Percentiles rank a stretch among this genome's conserved stretches.
phyloP scores from a whole-genome alignment of 2,329 filamentous ascomycete species.

The Cadophora gregata region DNA sequence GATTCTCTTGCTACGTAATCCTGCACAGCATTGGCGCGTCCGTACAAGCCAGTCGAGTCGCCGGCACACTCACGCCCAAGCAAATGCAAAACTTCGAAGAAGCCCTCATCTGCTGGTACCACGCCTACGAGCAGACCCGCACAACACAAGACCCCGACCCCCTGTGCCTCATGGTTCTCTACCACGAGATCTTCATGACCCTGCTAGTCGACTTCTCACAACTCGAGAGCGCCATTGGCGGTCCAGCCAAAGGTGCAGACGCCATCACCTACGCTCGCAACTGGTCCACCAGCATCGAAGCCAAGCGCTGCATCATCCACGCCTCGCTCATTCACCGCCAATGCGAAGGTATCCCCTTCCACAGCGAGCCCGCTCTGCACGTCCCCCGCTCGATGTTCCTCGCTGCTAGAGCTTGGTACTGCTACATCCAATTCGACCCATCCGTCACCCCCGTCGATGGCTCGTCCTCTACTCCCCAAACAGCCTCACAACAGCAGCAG shows the following conservation, averaged over 20 bases:
- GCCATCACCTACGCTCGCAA: slow-evolving; percentile 13
- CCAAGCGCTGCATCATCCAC: slow-evolving; percentile 31
- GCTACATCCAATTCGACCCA: slow-evolving; percentile 21
- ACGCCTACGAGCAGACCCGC: slow-evolving; percentile 20
- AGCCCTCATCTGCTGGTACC: slow-evolving; percentile 20
- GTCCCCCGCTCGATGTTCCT: slow-evolving; percentile 29
- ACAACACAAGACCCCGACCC: slow-evolving; percentile 21
- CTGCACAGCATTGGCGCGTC: slow-evolving; percentile 19
- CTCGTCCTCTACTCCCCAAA: neutral
- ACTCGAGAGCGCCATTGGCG: slow-evolving; percentile 31
- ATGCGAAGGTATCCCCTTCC: slow-evolving; percentile 24
- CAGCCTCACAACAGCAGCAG: neutral
- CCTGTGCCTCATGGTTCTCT: slow-evolving; percentile 32
- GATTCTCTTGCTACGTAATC: slow-evolving; percentile 14
- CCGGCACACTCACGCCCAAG: neutral
- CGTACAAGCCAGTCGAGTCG: slow-evolving; percentile 9
- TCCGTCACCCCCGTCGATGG: neutral
- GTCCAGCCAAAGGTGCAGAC: slow-evolving; percentile 13
- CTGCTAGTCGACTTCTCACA: slow-evolving; percentile 30
- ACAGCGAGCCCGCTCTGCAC: slow-evolving; percentile 29
- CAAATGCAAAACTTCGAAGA: slow-evolving; percentile 3
- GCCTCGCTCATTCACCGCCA: slow-evolving; percentile 25
- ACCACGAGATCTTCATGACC: slow-evolving; percentile 33
- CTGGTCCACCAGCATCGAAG: slow-evolving; percentile 26
- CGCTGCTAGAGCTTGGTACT: slow-evolving; percentile 20